Base-by-base conservation (phyloP, 352 stramenopile species). In the Phytopythium cucurbitacearum region DNA sequence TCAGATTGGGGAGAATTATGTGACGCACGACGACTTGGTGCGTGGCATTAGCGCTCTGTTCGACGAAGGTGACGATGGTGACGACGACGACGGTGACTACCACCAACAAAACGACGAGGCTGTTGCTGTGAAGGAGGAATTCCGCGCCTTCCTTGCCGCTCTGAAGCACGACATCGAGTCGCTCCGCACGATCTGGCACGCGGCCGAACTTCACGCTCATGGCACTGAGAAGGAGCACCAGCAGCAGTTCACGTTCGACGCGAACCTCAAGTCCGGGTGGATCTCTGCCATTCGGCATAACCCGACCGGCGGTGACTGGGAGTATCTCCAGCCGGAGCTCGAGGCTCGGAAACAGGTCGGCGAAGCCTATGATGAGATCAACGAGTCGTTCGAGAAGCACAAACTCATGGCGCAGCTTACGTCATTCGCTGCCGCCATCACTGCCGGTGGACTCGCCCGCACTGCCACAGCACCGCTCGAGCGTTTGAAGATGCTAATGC, bases 401-500 rank as follows among this genome's bases (percentile, higher is more conserved):
- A 71, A 63, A 43, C 28, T 76, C 0, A 58, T 57, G 41, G 60
- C 54, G 0, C 79, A 92, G 35, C 40, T 66, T 11, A 75, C 78
- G 38, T 85, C 80, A 3, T 76, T 88, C 35, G 59, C 58, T 7
- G 81, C 82, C 5, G 80, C 85, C 11, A 91, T 95, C 40, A 57
- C 73, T 0, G 76, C 82, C 32, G 80, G 82, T n/a, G 67, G 63
- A 10, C 52, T 90, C 11, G 73, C 75, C 7, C 77, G 85, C 32
- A 89, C 82, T 7, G 71, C 67, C 8, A 87, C 71, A 52, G 85
- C 85, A 4, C 85, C 85, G 9, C 58, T 95, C 3, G 85, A 95
- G 54, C 73, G 85, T 0, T 51, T 95, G 8, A 95, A 95, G 49
- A 91, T 95, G 33, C 56, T 93, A 8, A 89, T 89, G 67, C 85